Evolutionary conservation across 192 early-diverging fungal species (phyloP), one percentile per base, ranked within the genome.

Genomic region (Podila epicladia): DNA sequence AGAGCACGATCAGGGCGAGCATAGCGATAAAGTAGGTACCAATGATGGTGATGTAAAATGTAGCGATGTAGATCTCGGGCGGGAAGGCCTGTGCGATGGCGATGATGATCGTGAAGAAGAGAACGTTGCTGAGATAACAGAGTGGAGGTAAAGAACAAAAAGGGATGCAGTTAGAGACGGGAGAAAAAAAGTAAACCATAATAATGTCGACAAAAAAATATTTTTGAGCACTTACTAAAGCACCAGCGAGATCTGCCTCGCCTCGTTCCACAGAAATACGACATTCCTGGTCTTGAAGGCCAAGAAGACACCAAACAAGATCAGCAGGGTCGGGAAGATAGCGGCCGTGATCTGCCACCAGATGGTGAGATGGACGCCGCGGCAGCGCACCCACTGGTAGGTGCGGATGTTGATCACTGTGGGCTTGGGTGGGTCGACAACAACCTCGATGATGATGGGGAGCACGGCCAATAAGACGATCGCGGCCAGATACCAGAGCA

Each of bases 251-350:
- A 77, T 77, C 26, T 77, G 68, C 15, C 49, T 24, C 2, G 74
- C 74, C 29, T 77, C 74, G 24, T 77, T 77, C 74, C 74, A 77
- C 11, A 77, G 31, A 62, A 60, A 65, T 5, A 70, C 58, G 2
- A 77, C 67, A 26, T 77, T 77, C 13, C 74, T 64, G 6, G 74
- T 77, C 55, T 69, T 77, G 58, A 65, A 61, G 22, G 74, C 74
- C 19, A 77, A 53, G 33, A 71, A 77, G 3, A 77, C 74, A 9
- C 74, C 68, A 53, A 70, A 77, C 3, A 71, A 2, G 12, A 77
- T 19, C 45, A 77, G 35, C 11, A 71, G 26, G 0, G 57, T 12
- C 0, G 74, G 74, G 5, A 77, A 58, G 38, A 71, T 53, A 4
- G 64, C 3, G 17, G 17, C 9, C 7, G 31, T 0, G 24, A 69